Evolutionary conservation across 192 early-diverging fungal species (phyloP).

Genomic region (Umbelopsis isabellina): DNA sequence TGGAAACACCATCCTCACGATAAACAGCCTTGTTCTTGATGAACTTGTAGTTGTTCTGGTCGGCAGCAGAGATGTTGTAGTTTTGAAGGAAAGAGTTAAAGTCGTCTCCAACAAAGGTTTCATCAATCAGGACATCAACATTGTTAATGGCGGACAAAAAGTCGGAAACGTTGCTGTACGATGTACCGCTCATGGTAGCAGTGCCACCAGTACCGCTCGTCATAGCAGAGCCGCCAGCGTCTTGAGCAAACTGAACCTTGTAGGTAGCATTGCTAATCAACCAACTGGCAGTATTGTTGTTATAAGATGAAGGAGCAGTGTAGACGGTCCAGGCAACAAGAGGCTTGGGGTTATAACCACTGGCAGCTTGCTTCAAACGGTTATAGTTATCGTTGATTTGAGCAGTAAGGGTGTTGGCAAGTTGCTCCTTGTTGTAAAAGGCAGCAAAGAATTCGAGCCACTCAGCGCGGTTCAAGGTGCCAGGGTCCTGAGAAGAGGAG

Average conservation of each 20-base stretch:
- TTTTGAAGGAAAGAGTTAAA: conserved; percentile 56
- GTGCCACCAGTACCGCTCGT: conserved; percentile 60
- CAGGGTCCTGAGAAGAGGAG: conserved; percentile 51
- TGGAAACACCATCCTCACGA: conserved; percentile 71
- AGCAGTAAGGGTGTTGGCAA: conserved; percentile 49
- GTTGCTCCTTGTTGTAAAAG: conserved; percentile 68
- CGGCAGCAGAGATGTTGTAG: conserved; percentile 51
- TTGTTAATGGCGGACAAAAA: conserved; percentile 57
- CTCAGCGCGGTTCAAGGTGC: conserved; percentile 56
- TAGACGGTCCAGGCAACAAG: conserved; percentile 69
- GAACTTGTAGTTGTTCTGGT: conserved; percentile 59
- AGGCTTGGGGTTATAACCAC: conserved; percentile 36
- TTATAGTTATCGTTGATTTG: conserved; percentile 63
- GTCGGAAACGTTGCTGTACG: conserved; percentile 41
- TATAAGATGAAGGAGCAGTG: conserved; percentile 58
- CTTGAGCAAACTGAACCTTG: conserved; percentile 60
- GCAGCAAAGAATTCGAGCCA: conserved; percentile 63
- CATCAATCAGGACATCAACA: conserved; percentile 74
- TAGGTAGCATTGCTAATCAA: conserved; percentile 57
- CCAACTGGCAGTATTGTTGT: conserved; percentile 74
- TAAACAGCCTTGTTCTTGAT: conserved; percentile 61
- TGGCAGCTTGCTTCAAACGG: conserved; percentile 48
- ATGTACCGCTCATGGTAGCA: conserved; percentile 29
- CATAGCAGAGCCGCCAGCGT: conserved; percentile 62
- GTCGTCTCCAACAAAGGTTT: conserved; percentile 56